Evolutionary conservation across 2,329 filamentous ascomycete species (phyloP).

Genomic region (Intubia oerlemansii): DNA sequence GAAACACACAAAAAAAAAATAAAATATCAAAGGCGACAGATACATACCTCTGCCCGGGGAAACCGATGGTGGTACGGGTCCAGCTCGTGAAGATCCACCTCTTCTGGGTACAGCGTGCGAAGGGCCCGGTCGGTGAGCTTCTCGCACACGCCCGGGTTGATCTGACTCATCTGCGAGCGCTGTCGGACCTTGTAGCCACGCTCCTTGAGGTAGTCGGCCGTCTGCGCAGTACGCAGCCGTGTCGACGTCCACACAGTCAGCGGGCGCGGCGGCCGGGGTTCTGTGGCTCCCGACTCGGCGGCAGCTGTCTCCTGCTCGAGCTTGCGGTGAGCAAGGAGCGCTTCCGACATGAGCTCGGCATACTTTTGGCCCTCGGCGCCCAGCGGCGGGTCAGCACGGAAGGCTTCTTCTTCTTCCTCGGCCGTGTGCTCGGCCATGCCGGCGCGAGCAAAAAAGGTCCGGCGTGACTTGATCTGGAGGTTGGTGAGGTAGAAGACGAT

Average conservation of each 20-base stretch:
- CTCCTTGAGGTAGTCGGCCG: conserved; percentile 58
- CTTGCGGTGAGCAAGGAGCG: conserved; percentile 63
- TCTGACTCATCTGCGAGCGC: conserved; percentile 87
- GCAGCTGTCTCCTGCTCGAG: conserved; percentile 53
- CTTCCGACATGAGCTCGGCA: conserved; percentile 67
- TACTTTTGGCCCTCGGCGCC: conserved; percentile 66
- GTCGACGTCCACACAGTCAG: conserved; percentile 93
- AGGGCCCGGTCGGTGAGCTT: conserved; percentile 75
- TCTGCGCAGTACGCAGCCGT: conserved; percentile 73
- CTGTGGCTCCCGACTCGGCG: conserved; percentile 42
- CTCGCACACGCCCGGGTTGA: conserved; percentile 92
- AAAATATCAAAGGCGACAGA: not conserved
- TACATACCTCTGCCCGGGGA: conserved; percentile 65
- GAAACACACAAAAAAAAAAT: no score
- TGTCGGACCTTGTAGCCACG: conserved; percentile 74
- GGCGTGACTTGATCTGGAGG: conserved; percentile 84
- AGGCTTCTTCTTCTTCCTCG: conserved; percentile 72
- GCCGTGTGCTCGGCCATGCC: conserved; percentile 74
- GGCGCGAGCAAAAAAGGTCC: conserved; percentile 80
- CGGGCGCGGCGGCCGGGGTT: conserved; percentile 37
- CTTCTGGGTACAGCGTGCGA: conserved; percentile 64
- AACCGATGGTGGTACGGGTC: conserved; percentile 97
- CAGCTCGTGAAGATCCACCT: conserved; percentile 77
- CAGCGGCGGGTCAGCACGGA: conserved; percentile 73
- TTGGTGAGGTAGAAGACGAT: conserved; percentile 98